Base-by-base conservation (phyloP, 176 grass and related monocot genomes). In the Saccharum officinarum region DNA sequence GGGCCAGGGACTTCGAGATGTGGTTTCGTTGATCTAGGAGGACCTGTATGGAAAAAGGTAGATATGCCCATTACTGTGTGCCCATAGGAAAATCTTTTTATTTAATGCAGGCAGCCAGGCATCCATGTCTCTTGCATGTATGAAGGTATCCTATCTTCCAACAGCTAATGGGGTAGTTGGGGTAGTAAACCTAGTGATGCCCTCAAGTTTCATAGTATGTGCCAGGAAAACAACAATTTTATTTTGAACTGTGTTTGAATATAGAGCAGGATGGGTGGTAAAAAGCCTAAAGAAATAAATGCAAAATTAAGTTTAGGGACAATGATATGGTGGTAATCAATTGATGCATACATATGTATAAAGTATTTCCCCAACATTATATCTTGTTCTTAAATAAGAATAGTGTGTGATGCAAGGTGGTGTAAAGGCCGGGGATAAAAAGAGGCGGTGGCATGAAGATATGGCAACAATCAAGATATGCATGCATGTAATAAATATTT, bases 1-100 rank as follows among this genome's bases (percentile, higher is more conserved):
- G 3, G 76, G 8, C 3, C 7, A 54, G 9, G 76, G 81, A 75
- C 63, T 14, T 15, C 0, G 40, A 0, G 3, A 1, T 0, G 52
- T 3, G 10, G 49, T 81, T 84, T 38, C 1, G 15, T 54, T 14
- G 76, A 84, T 84, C 40, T 71, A 26, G 1, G 28, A 42, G 79
- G 62, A 8, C 36, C 8, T 82, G 8, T 5, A 12, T 11, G 70
- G 0, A 69, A 87, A 87, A 69, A 1, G 16, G 60, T 13, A 55
- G 73, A 69, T 69, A 76, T 72, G 80, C 73, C 4, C 3, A 75
- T 65, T 84, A 75, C 20, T 36, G 74, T 66, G 30, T 45, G 55
- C 22, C 20, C 7, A 73, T 8, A 49, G 7, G 7, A 63, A 50
- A 81, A 75, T 33, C 25, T 47, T 40, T 82, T 83, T 64, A 17